Evolutionary conservation across 2,329 filamentous ascomycete species (phyloP).

Genomic region (Nigrograna mackinnonii): DNA sequence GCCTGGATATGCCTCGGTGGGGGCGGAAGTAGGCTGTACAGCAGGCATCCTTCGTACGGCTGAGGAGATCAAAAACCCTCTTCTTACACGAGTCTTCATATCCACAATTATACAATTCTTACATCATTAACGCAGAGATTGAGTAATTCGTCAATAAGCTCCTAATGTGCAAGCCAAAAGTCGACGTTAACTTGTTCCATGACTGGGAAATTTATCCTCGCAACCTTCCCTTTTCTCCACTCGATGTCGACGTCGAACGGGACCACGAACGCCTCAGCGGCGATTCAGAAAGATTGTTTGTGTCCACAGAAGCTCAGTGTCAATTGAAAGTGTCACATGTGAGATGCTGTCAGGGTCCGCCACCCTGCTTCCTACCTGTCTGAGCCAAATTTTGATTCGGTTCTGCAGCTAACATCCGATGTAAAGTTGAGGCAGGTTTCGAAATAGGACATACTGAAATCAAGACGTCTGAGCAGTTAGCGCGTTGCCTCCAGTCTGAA

Average conservation of each 20-base stretch:
- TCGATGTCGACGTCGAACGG: not conserved
- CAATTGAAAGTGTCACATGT: not conserved
- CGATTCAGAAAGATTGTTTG: not conserved
- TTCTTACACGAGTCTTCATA: not conserved
- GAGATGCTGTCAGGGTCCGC: not conserved
- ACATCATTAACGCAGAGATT: no score
- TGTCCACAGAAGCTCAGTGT: not conserved
- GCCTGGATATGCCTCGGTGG: not conserved
- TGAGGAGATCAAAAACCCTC: not conserved
- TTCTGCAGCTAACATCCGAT: not conserved
- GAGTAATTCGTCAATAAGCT: no score
- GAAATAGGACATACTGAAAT: not conserved
- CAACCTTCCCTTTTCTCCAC: constrained; percentile 1
- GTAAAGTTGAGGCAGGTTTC: not conserved
- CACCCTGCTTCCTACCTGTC: not conserved
- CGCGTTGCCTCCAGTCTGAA: not conserved
- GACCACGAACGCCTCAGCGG: not conserved
- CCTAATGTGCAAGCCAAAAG: not conserved
- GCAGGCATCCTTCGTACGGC: not conserved
- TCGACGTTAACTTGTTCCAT: not conserved
- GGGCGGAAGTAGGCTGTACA: not conserved
- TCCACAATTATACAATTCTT: not conserved
- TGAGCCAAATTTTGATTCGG: not conserved
- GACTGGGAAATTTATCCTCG: not conserved
- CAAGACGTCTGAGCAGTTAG: not conserved